Percentiles rank a stretch among this genome's conserved stretches.
Evolutionary conservation across 1,139 yeast genomes (phyloP).

Genomic region (Suhomyces atakaporum): DNA sequence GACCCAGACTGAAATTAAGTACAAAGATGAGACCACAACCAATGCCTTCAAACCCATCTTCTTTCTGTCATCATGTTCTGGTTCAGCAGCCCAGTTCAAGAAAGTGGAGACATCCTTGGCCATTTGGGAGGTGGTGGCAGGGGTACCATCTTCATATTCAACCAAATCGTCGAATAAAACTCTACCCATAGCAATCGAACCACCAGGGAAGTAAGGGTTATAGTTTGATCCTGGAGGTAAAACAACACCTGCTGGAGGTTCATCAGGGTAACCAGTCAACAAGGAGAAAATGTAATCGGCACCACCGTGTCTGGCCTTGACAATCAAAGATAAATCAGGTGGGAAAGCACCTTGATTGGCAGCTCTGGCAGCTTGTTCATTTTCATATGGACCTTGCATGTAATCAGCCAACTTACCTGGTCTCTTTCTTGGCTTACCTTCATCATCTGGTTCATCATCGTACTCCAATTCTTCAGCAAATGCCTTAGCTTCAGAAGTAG

Average conservation of each 20-base stretch:
- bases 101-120: slow-evolving; percentile 96
- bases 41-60: slow-evolving; percentile 94
- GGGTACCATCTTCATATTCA: slow-evolving; percentile 98
- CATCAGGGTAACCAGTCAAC: slow-evolving; percentile 98
- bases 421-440: slow-evolving; percentile 98
- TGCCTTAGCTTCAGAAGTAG: slow-evolving; percentile 85
- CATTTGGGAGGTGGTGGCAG: slow-evolving; percentile 98
- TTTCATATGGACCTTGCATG: slow-evolving; percentile 93
- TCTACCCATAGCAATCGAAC: slow-evolving; percentile 98
- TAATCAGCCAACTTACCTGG: slow-evolving; percentile 97
- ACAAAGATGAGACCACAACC: slow-evolving; percentile 74
- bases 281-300: slow-evolving; percentile 92
- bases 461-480: slow-evolving; percentile 97
- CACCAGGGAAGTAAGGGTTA: slow-evolving; percentile 99
- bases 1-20: slow-evolving; percentile 84
- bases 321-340: slow-evolving; percentile 95
- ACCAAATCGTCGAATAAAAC: slow-evolving; percentile 95
- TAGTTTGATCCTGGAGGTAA: slow-evolving; percentile 94
- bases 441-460: slow-evolving; percentile 99
- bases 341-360: slow-evolving; percentile 99
- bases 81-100: slow-evolving; percentile 98
- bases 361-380: slow-evolving; percentile 99
- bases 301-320: slow-evolving; percentile 99
- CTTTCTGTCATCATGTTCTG: slow-evolving; percentile 98
- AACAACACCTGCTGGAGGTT: slow-evolving; percentile 95